These are phyloP conservation scores for Phaeoacremonium minimum DNA, from an alignment of 2,329 filamentous ascomycete species.

Conservation along the genomic window DNA sequence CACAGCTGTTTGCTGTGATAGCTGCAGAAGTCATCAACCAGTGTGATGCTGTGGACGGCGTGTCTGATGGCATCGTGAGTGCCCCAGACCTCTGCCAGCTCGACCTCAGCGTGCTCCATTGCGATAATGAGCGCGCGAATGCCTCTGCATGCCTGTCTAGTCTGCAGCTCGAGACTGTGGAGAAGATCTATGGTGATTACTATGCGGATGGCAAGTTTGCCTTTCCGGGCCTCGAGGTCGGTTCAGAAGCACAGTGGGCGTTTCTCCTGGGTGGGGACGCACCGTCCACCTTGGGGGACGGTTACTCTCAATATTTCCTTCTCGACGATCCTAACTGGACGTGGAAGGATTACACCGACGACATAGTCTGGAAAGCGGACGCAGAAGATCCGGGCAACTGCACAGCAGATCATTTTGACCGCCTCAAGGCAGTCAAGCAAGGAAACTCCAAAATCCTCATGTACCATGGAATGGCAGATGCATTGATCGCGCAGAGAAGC, in stretches of 20 bases:
- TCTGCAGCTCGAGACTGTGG: conserved; percentile 26
- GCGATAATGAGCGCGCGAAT: conserved; percentile 17
- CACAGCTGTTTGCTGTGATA: conserved; percentile 30
- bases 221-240: conserved; percentile 6
- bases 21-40: conserved; percentile 33
- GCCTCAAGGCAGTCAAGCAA: conserved; percentile 17
- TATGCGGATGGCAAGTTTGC: not conserved
- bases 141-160: conserved; percentile 27
- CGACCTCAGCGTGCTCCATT: conserved; percentile 24
- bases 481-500: conserved; percentile 15
- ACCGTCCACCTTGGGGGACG: conserved; percentile 14
- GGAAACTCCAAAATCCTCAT: conserved; percentile 22
- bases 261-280: conserved; percentile 21
- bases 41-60: conserved; percentile 37
- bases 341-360: conserved; percentile 16
- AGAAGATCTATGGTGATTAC: conserved; percentile 10
- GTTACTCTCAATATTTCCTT: conserved; percentile 16
- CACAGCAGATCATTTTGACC: conserved; percentile 22
- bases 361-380: conserved; percentile 8
- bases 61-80: conserved; percentile 35
- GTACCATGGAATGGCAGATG: conserved; percentile 23
- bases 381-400: conserved; percentile 9
- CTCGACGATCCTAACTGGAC: conserved; percentile 10
- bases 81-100: conserved; percentile 30
- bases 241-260: conserved; percentile 21